Evolutionary conservation across 345 rosid genomes (phyloP), one percentile per base, ranked within the genome.

Genomic region (Salix arbutifolia): DNA sequence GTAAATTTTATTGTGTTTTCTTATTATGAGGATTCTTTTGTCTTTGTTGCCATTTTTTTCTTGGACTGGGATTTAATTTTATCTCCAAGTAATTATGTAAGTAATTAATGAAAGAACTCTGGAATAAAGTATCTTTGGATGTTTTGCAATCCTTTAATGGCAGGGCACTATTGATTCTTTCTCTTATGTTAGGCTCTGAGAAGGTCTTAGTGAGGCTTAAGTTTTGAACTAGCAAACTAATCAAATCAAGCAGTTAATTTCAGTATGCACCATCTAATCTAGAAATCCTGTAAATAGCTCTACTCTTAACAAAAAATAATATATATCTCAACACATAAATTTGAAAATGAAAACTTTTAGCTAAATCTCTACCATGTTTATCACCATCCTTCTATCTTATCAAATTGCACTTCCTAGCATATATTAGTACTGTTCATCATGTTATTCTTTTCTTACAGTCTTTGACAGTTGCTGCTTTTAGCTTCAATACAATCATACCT

Each of bases 11-110:
- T 14, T 46, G 52, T 46, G 52, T 46, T 46, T 46, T 14, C 52
- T 46, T 46, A 46, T 46, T 46, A 46, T 14, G 19, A 46, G 52
- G 74, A 23, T n/a, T 72, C 81, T 66, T 62, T 61, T 40, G 65
- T 19, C 42, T n/a, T 5, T n/a, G 38, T 44, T 30, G 28, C 70
- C 12, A 30, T n/a, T 18, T 46, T 35, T 61, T 61, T 65, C 58
- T 60, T 18, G 42, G 44, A 60, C 9, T 60, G 21, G 65, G 25
- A 19, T 3, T 60, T 46, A 13, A 12, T 60, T 12, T 23, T 60
- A 60, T 30, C 30, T 60, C 65, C 14, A 25, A 21, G 65, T 60
- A 19, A 19, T 18, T 58, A 19, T n/a, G 23, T 9, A 23, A 21
- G 65, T 60, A 23, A 9, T 60, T 60, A 10, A n/a, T 0, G 65